Base-by-base conservation (phyloP, 2,329 filamentous ascomycete genomes). In the Didymella glomerata region DNA sequence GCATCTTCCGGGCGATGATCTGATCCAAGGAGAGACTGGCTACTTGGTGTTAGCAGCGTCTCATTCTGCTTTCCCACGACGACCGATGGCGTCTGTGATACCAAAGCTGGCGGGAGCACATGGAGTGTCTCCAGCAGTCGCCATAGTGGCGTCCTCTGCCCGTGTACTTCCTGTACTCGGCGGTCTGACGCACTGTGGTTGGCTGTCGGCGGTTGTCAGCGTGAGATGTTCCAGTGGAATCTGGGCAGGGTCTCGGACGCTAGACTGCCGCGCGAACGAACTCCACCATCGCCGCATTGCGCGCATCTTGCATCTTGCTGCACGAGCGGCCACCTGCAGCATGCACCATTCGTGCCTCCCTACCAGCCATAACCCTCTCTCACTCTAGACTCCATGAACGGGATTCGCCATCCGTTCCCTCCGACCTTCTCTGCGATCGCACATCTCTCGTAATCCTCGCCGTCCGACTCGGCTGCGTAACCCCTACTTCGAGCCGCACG, bases 281-380 rank as follows among this genome's bases (percentile, higher is more conserved):
- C 58, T 70, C 61, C 62, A 73, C 62, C 62, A 63, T 53, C 57
- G 57, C 62, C 54, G 56, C 63, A 61, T 49, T 60, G 63, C 54
- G 63, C 64, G 66, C 67, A 61, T 64, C 64, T 54, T 65, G 68
- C 64, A 66, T 64, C 61, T 62, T 67, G 63, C 65, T 69, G 70
- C 66, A 68, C 40, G 51, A 41, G 61, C 62, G 61, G 61, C 64
- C 61, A 52, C 55, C 61, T 65, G 67, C 66, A 72, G 62, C 61
- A 62, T 64, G 54, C 58, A 60, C 54, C 55, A 45, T 60, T 41
- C 45, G 57, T 59, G 47, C 50, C 49, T 47, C 49, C 51, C 40
- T 36, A 47, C 55, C 36, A 28, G 28, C 48, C 47, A 52, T 41
- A 22, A 47, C 38, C 45, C 27, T 25, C 44, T 49, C 49, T 62